These are phyloP conservation scores for Polygonum maritimum DNA, from an alignment of 148 eudicot genomes.

Conservation along the genomic window DNA sequence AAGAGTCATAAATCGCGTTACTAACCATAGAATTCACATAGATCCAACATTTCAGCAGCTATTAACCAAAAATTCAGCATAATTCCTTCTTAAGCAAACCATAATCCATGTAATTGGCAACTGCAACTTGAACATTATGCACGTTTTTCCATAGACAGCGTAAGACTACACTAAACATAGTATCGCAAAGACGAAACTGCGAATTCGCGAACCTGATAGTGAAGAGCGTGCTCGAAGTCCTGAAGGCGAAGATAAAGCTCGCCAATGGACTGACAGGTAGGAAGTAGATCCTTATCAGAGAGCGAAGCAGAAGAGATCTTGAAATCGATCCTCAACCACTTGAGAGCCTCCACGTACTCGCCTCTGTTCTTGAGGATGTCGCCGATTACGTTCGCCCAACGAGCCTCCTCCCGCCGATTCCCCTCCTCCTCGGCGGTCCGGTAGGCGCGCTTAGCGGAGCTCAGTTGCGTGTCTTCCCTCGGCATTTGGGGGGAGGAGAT, in stretches of 20 bases:
- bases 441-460: slow-evolving; percentile 51
- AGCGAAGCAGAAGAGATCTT: slow-evolving; percentile 44
- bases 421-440: slow-evolving; percentile 46
- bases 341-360: slow-evolving; percentile 66
- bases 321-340: slow-evolving; percentile 73
- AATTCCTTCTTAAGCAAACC: not conserved
- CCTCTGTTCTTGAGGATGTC: slow-evolving; percentile 70
- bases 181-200: not conserved
- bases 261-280: slow-evolving; percentile 87
- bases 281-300: slow-evolving; percentile 65
- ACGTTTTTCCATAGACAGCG: not conserved
- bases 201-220: slow-evolving; percentile 48
- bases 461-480: slow-evolving; percentile 36
- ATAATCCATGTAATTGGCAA: not conserved
- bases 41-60: not conserved
- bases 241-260: slow-evolving; percentile 67
- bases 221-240: slow-evolving; percentile 48
- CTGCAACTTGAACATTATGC: not conserved
- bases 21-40: not conserved
- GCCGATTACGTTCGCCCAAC: slow-evolving; percentile 94
- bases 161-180: not conserved
- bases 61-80: not conserved
- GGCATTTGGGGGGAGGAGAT: slow-evolving; percentile 18
- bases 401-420: slow-evolving; percentile 72
- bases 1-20: not conserved